These are phyloP conservation scores for Huntiella decipiens DNA, from an alignment of 2,329 filamentous ascomycete species.

Conservation along the genomic window DNA sequence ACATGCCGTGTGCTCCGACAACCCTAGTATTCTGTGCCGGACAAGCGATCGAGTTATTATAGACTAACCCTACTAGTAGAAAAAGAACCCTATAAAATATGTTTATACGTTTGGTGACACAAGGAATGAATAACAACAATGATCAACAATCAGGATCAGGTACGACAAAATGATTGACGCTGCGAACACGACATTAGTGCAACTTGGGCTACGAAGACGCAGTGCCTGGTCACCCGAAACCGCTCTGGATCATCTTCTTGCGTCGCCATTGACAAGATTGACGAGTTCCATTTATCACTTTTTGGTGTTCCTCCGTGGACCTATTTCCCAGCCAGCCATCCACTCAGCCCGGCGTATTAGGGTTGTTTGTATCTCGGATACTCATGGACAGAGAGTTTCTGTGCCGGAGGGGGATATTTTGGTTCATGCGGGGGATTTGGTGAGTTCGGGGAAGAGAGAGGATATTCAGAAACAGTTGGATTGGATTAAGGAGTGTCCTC, in stretches of 20 bases:
- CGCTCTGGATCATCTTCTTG: slow-evolving; percentile 42
- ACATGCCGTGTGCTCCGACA: too few relatives aligned
- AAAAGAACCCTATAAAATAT: too few relatives aligned
- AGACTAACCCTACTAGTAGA: too few relatives aligned
- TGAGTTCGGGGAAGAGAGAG: slow-evolving; percentile 52
- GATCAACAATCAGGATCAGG: not conserved
- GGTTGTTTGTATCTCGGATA: slow-evolving; percentile 80
- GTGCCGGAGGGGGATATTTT: slow-evolving; percentile 67
- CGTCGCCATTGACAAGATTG: slow-evolving; percentile 48
- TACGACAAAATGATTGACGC: not conserved
- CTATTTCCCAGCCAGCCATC: slow-evolving; percentile 32
- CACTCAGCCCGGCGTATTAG: slow-evolving; percentile 45
- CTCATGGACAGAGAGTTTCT: slow-evolving; percentile 44
- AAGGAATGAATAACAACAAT: not conserved
- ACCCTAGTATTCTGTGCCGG: too few relatives aligned
- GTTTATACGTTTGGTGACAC: not conserved
- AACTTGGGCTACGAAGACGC: slow-evolving; percentile 28
- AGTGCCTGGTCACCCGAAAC: slow-evolving; percentile 30
- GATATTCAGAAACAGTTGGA: slow-evolving; percentile 71
- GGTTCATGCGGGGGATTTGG: slow-evolving; percentile 83
- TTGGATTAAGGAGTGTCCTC: slow-evolving; percentile 59
- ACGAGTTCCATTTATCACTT: slow-evolving; percentile 43
- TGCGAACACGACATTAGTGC: slow-evolving; percentile 9
- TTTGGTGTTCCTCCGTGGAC: slow-evolving; percentile 44
- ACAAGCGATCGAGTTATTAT: too few relatives aligned